These are phyloP conservation scores for Mycosphaerelloides madeirae DNA, from an alignment of 2,329 filamentous ascomycete species.

Conservation along the genomic window DNA sequence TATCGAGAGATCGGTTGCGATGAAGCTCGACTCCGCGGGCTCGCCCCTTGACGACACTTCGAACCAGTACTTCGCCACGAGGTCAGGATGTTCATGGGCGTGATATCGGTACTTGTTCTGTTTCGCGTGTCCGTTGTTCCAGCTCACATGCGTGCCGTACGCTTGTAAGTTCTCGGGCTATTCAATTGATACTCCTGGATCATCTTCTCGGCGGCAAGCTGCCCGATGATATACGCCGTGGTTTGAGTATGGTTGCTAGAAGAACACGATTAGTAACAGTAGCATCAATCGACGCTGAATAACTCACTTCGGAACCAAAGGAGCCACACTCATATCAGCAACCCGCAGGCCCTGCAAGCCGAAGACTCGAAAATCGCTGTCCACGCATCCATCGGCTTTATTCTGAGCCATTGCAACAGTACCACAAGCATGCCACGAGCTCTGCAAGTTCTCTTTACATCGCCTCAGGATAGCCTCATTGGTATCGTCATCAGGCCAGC, in stretches of 20 bases:
- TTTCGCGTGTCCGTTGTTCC: too few species aligned
- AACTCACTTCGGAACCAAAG: conserved; percentile 1
- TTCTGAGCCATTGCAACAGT: conserved; percentile 5
- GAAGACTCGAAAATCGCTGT: conserved; percentile 3
- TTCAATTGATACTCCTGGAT: conserved; percentile 9
- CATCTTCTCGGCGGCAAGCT: conserved; percentile 13
- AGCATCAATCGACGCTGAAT: background rate
- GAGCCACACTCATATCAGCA: conserved; percentile 6
- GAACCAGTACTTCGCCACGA: too few species aligned
- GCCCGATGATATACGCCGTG: conserved; percentile 11
- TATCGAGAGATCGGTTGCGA: too few species aligned
- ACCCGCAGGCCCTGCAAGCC: conserved; percentile 5
- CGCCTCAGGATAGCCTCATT: conserved; percentile 3
- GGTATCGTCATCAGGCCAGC: conserved; percentile 4
- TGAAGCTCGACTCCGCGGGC: too few species aligned
- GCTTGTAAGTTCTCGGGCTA: too few species aligned
- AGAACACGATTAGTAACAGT: background rate
- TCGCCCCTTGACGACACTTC: too few species aligned
- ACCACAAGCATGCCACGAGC: conserved; percentile 8
- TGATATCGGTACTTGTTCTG: too few species aligned
- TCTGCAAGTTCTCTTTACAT: background rate
- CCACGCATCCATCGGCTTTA: conserved; percentile 3
- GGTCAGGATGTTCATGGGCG: too few species aligned
- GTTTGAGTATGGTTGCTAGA: conserved; percentile 9
- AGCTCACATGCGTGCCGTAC: too few species aligned